phyloP scores from a whole-genome alignment of 139 green algal genomes.

The Tetraselmis striata region DNA sequence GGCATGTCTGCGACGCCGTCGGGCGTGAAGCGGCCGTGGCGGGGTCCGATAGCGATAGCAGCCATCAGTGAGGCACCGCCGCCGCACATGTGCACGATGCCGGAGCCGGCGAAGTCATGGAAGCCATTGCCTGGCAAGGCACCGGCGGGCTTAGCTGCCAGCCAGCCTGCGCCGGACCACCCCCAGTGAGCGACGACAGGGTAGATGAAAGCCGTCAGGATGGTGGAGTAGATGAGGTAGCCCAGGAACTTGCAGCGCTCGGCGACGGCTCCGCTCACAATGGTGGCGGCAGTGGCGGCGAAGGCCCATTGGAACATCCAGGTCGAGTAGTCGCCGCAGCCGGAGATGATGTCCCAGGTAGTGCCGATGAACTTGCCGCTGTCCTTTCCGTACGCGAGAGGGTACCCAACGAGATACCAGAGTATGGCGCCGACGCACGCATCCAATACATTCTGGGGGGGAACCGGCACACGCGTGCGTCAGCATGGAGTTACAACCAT shows the following conservation, averaged over 20 bases:
- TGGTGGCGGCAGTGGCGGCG: slow-evolving; percentile 59
- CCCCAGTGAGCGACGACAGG: slow-evolving; percentile 63
- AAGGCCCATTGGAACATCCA: slow-evolving; percentile 75
- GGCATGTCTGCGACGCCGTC: slow-evolving; percentile 30
- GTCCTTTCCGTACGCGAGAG: slow-evolving; percentile 25
- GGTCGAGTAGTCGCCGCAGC: slow-evolving; percentile 21
- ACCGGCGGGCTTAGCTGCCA: too few species aligned
- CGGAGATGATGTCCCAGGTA: slow-evolving; percentile 7
- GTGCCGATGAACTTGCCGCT: slow-evolving; percentile 26
- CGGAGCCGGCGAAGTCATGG: slow-evolving; percentile 70
- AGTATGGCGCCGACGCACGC: slow-evolving; percentile 20
- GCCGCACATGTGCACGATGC: slow-evolving; percentile 49
- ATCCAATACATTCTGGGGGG: slow-evolving; percentile 25
- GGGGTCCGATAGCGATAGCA: slow-evolving; percentile 15
- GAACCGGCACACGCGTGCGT: too few species aligned
- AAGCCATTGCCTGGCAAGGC: slow-evolving; percentile 51
- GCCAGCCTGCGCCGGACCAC: slow-evolving; percentile 53
- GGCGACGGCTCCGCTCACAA: slow-evolving; percentile 54
- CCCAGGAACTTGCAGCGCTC: slow-evolving; percentile 66
- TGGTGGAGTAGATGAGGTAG: slow-evolving; percentile 47
- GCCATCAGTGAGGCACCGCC: slow-evolving; percentile 31
- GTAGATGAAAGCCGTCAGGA: slow-evolving; percentile 64
- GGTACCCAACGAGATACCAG: slow-evolving; percentile 24
- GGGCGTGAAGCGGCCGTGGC: too few species aligned
- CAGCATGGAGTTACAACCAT: too few species aligned